Evolutionary conservation across 805 yeast species (phyloP).

Genomic region (Sungouiozyma intestinalis): DNA sequence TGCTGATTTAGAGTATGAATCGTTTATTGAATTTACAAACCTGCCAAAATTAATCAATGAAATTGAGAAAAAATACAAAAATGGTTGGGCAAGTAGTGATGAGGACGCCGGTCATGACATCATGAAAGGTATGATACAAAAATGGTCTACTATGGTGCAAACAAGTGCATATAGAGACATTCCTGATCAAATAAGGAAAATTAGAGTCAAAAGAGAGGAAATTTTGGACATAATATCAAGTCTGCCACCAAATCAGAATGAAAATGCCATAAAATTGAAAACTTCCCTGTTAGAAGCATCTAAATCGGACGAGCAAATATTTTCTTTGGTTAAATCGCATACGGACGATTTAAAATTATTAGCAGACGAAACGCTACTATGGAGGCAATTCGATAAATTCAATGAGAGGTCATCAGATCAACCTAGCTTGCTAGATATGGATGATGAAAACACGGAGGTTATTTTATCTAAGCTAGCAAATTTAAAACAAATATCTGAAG

Average conservation of each 20-base stretch:
- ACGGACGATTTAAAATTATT: conserved; percentile 36
- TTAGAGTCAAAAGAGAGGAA: conserved; percentile 25
- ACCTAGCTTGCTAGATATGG: conserved; percentile 57
- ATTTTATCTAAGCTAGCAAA: conserved; percentile 33
- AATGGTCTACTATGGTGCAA: conserved; percentile 21
- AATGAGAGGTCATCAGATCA: conserved; percentile 8
- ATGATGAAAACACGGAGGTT: conserved; percentile 33
- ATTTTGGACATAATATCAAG: conserved; percentile 27
- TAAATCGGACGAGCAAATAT: conserved; percentile 45
- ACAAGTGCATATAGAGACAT: conserved; percentile 23
- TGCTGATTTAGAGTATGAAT: conserved; percentile 65
- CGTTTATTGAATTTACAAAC: conserved; percentile 72
- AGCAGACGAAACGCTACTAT: conserved; percentile 34
- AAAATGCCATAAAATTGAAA: conserved; percentile 47
- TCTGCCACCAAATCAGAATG: conserved; percentile 37
- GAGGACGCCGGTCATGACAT: conserved; percentile 16
- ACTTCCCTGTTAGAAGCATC: conserved; percentile 53
- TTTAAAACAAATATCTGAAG: conserved; percentile 49
- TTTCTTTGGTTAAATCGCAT: conserved; percentile 36
- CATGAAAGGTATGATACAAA: conserved; percentile 24
- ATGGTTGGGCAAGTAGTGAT: conserved; percentile 20
- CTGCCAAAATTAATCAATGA: conserved; percentile 57
- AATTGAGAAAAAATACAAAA: conserved; percentile 31
- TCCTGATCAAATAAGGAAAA: conserved; percentile 29
- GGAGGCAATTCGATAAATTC: conserved; percentile 29